A percentile compares a stretch with the other conserved stretches of the same genome.
These are phyloP conservation scores for Aspergillus proliferans DNA, from an alignment of 2,329 filamentous ascomycete genomes.

Conservation along the genomic window DNA sequence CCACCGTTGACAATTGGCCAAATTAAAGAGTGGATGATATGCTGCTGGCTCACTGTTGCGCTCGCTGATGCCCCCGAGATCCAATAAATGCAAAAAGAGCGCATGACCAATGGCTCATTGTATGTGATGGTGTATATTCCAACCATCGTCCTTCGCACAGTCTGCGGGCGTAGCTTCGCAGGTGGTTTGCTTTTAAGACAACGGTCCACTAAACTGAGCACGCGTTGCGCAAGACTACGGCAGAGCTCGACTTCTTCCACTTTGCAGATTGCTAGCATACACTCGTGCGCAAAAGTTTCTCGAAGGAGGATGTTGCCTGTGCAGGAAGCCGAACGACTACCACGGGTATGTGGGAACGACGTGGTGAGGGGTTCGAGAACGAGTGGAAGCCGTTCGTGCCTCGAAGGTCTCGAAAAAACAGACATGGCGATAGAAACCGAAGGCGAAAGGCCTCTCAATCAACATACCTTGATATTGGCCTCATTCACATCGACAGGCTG, in stretches of 20 bases:
- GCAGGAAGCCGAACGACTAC: conserved; percentile 21
- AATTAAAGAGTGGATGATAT: conserved; percentile 15
- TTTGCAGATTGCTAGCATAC: conserved; percentile 25
- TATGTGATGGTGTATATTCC: conserved; percentile 16
- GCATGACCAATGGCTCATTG: conserved; percentile 22
- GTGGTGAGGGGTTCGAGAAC: conserved; percentile 22
- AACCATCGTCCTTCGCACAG: conserved; percentile 25
- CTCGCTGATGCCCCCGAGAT: conserved; percentile 45
- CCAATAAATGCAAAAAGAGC: conserved; percentile 16
- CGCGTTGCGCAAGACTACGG: conserved; percentile 45
- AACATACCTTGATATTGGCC: conserved; percentile 99
- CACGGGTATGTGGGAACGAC: conserved; percentile 18
- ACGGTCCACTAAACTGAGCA: conserved; percentile 34
- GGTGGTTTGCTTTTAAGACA: conserved; percentile 45
- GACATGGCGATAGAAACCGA: conserved; percentile 65
- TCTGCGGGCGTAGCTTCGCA: conserved; percentile 22
- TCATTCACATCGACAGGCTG: conserved; percentile 96
- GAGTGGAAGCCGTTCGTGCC: conserved; percentile 32
- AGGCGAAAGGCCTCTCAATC: conserved; percentile 67
- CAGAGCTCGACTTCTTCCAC: conserved; percentile 51
- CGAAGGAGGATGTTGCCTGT: conserved; percentile 32
- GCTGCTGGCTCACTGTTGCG: conserved; percentile 46
- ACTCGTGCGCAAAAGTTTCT: conserved; percentile 21
- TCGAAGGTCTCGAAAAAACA: conserved; percentile 35
- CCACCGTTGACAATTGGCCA: not conserved